Evolutionary conservation across 2,329 filamentous ascomycete genomes (phyloP), one percentile per base, ranked within the genome.

Genomic region (Cryphonectria naterciae): DNA sequence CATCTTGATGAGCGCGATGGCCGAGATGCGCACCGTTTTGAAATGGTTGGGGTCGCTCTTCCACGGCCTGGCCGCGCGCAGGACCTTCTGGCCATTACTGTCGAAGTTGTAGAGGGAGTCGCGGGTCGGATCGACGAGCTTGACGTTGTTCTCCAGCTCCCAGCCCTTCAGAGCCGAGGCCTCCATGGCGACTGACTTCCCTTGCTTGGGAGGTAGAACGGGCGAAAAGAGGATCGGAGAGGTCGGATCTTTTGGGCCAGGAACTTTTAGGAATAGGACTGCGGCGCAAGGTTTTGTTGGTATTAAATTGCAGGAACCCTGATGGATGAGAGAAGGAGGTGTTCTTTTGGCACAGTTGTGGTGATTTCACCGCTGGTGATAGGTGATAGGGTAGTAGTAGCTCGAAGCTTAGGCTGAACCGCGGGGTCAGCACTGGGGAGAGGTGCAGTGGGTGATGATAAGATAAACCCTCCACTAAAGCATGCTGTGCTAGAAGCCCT

Each of bases 1-100:
- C 96, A 99, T 99, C 84, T 99, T 99, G 76, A 98, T 89, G 71
- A 99, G 88, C 6, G 96, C 96, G 17, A 97, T 91, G 71, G 96
- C 94, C 67, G 93, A 97, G 82, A 99, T 95, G 77, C 95, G 93
- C 63, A 98, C 94, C 68, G 92, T 88, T 80, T 95, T 97, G 88
- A 98, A 99, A 85, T 98, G 91, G 81, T 94, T 87, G 0, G 92
- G 91, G 78, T 98, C 91, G 63, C 84, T 85, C 65, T 84, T 84
- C 96, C 96, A 98, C 73, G 95, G 94, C 68, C 88, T 88, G 32
- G 86, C 84, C 15, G 86, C 82, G 73, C 86, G 87, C 74, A 92
- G 87, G 52, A 86, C 83, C 78, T 92, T 92, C 77, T 96, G 92
- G 60, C 89, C 88, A 2, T 85, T 85, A 73, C 85, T 80, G 75